Base-by-base conservation (phyloP, 2,329 filamentous ascomycete species). In the Pseudomassariella vexata region DNA sequence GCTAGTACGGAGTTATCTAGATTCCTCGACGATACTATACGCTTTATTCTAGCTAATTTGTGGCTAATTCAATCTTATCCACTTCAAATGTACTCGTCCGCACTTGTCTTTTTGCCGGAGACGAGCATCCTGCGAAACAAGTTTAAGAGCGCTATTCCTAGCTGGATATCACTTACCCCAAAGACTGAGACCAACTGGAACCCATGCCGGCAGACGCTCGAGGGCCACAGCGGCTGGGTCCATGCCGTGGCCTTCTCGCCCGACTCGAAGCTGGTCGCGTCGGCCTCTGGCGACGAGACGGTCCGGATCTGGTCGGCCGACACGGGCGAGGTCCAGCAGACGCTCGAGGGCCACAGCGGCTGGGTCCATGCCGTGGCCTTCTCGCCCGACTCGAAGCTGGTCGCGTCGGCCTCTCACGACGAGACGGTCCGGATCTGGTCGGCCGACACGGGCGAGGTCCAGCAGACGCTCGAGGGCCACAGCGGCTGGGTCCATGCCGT, bases 41-140 rank as follows among this genome's bases (percentile, higher is more conserved):
- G 49, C 25, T 55, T 42, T 39, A 32, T 38, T 20, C 50, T 38
- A 8, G 31, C 42, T 24, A 51, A 37, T 36, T 43, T 26, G 29
- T 35, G 21, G 24, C 28, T 48, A 22, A 52, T 59, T 29, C 34
- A 55, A 31, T 22, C 38, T 9, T 34, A 50, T 4, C 48, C 55
- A 18, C 41, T 50, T n/a, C 56, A 62, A 35, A 23, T 44, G 32
- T 62, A 62, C 39, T 52, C 32, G 30, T 55, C 43, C 11, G 57
- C 43, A 28, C 52, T 45, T 23, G 38, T 43, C 29, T 60, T 34
- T 11, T 10, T 50, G 9, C 57, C 55, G 26, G 16, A 36, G 8
- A 30, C 35, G 4, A 56, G 50, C 32, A 39, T 48, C 18, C 23
- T 58, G 15, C 45, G 54, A 20, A 37, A 25, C 12, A 28, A 9